Evolutionary conservation across 2,329 filamentous ascomycete species (phyloP).

Genomic region (Penicillium sp.): DNA sequence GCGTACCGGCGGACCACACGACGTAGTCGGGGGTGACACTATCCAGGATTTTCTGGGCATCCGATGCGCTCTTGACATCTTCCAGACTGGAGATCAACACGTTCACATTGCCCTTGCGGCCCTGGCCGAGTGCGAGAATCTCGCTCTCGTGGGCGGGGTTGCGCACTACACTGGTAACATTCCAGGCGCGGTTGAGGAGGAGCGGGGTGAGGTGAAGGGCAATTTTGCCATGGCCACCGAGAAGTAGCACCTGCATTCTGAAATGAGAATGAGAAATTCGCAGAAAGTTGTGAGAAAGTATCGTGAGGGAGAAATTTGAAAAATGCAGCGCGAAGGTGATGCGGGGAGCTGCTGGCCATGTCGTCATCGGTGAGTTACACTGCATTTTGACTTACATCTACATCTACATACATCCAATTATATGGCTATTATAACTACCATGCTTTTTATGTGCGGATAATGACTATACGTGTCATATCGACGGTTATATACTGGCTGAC

Average conservation of each 20-base stretch:
- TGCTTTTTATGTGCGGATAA: too few relatives aligned
- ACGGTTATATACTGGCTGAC: too few relatives aligned
- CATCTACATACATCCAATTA: too few relatives aligned
- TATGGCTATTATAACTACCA: too few relatives aligned
- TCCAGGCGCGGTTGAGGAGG: conserved; percentile 74
- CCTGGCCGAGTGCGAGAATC: conserved; percentile 64
- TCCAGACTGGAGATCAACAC: conserved; percentile 74
- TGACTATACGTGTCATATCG: too few relatives aligned
- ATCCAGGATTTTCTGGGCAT: conserved; percentile 65
- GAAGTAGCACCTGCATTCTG: conserved; percentile 65
- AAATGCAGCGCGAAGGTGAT: not conserved
- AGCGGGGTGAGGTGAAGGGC: conserved; percentile 75
- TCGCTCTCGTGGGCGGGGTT: conserved; percentile 67
- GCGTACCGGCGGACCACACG: conserved; percentile 52
- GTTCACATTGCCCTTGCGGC: conserved; percentile 65
- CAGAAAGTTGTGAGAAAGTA: not conserved
- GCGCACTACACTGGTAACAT: conserved; percentile 78
- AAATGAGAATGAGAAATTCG: not conserved
- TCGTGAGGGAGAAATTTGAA: not conserved
- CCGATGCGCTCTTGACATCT: conserved; percentile 66
- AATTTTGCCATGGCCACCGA: conserved; percentile 82
- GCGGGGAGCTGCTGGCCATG: not conserved
- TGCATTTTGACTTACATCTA: not conserved
- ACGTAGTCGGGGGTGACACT: conserved; percentile 49
- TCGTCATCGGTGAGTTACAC: not conserved